These are phyloP conservation scores for Curvularia sp. DNA, from an alignment of 2,329 filamentous ascomycete genomes.

Conservation along the genomic window DNA sequence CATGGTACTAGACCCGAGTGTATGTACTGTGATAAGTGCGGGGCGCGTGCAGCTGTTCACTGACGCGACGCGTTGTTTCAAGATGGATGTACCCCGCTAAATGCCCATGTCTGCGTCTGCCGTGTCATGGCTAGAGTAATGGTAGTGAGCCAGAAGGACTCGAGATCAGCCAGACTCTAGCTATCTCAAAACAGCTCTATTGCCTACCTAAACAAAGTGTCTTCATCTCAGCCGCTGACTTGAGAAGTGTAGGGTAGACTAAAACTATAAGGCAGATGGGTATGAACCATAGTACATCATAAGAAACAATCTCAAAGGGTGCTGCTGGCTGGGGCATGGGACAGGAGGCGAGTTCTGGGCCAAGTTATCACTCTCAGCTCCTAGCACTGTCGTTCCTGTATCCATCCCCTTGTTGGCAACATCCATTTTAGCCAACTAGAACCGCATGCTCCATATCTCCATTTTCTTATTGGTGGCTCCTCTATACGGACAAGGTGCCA, in stretches of 20 bases:
- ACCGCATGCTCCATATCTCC: not conserved
- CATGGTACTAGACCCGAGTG: not conserved
- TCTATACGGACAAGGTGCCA: not conserved
- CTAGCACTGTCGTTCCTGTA: not conserved
- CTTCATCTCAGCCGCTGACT: not conserved
- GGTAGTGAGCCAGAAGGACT: not conserved
- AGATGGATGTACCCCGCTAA: conserved; percentile 7
- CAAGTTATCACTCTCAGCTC: not conserved
- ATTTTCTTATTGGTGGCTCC: too few relatives aligned
- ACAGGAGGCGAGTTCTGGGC: not conserved
- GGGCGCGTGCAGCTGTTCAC: conserved; percentile 21
- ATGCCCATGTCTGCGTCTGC: not conserved
- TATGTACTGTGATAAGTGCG: conserved; percentile 6
- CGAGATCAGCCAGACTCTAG: not conserved
- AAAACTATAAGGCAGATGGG: not conserved
- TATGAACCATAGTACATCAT: not conserved
- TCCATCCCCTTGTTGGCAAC: not conserved
- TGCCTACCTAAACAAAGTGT: too few relatives aligned
- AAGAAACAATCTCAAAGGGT: not conserved
- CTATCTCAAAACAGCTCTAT: not conserved
- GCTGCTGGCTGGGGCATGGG: not conserved
- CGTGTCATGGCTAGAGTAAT: not conserved
- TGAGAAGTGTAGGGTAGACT: not conserved
- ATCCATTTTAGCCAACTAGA: not conserved
- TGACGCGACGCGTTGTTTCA: conserved; percentile 25